Conservation (phyloP, 345 rosid species). For the Citrus medica region DNA sequence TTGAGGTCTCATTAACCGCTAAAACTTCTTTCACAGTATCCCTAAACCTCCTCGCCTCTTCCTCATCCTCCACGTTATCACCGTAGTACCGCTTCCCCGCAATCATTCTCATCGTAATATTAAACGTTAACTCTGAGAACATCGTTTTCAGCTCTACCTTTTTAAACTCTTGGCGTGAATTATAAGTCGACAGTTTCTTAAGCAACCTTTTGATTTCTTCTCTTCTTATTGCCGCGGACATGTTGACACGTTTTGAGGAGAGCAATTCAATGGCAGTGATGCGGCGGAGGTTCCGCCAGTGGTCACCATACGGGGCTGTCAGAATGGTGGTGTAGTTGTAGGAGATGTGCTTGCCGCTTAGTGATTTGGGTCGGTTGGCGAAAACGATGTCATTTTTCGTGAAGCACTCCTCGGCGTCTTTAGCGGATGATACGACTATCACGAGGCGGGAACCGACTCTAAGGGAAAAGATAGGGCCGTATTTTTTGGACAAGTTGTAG, state of each 20-base stretch:
- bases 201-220: constrained; percentile 46
- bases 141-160: constrained; percentile 44
- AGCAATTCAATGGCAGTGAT: constrained; percentile 43
- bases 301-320: constrained; percentile 51
- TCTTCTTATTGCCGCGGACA: constrained; percentile 21
- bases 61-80: constrained; percentile 33
- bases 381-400: constrained; percentile 44
- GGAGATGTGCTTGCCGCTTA: constrained; percentile 30
- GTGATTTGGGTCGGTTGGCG: constrained; percentile 36
- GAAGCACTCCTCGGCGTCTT: constrained; percentile 49
- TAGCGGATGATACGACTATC: constrained; percentile 31
- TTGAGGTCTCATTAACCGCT: constrained; percentile 11
- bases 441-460: constrained; percentile 31
- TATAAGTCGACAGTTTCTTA: constrained; percentile 25
- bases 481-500: constrained; percentile 4
- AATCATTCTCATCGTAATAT: constrained; percentile 19
- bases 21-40: constrained; percentile 24
- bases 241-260: constrained; percentile 44
- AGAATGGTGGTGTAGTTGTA: constrained; percentile 36
- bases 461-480: constrained; percentile 35
- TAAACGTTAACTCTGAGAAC: constrained; percentile 34
- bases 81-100: constrained; percentile 60
- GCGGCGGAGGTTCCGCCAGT: constrained; percentile 64
- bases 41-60: constrained; percentile 34
- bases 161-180: constrained; percentile 12